phyloP scores from a whole-genome alignment of 305 asterid species.

The Fraxinus greggii region DNA sequence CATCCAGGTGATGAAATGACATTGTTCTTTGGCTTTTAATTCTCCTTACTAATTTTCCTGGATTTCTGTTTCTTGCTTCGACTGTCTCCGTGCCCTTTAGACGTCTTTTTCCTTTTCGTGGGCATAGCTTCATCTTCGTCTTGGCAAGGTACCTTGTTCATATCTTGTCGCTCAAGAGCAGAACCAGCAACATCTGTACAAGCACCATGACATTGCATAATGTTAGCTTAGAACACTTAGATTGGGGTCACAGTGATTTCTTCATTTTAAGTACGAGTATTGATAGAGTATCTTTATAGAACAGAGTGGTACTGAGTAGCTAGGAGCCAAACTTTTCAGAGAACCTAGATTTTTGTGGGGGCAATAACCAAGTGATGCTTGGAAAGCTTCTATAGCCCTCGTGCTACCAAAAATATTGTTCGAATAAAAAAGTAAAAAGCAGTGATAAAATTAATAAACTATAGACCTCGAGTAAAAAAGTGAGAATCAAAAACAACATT shows the following conservation, averaged over 20 bases:
- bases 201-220: not conserved
- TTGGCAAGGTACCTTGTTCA: slow-evolving; percentile 22
- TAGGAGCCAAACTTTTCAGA: not conserved
- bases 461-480: slow-evolving; percentile 48
- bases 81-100: slow-evolving; percentile 30
- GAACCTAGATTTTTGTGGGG: not conserved
- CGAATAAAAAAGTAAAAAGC: not conserved
- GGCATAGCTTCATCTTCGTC: slow-evolving; percentile 31
- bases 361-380: not conserved
- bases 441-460: not conserved
- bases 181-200: slow-evolving; percentile 26
- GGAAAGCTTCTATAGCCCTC: not conserved
- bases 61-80: slow-evolving; percentile 52
- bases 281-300: not conserved
- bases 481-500: slow-evolving; percentile 74
- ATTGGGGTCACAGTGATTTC: not conserved
- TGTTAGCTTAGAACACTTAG: not conserved
- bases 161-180: slow-evolving; percentile 31
- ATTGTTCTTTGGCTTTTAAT: slow-evolving; percentile 26
- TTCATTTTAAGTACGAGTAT: not conserved
- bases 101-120: slow-evolving; percentile 45
- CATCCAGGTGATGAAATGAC: not conserved
- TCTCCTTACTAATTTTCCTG: slow-evolving; percentile 39
- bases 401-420: not conserved
- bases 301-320: not conserved